Percentiles rank a stretch among this genome's conserved stretches.
Conservation (phyloP, 805 yeast species). For the Candida schatavii region DNA sequence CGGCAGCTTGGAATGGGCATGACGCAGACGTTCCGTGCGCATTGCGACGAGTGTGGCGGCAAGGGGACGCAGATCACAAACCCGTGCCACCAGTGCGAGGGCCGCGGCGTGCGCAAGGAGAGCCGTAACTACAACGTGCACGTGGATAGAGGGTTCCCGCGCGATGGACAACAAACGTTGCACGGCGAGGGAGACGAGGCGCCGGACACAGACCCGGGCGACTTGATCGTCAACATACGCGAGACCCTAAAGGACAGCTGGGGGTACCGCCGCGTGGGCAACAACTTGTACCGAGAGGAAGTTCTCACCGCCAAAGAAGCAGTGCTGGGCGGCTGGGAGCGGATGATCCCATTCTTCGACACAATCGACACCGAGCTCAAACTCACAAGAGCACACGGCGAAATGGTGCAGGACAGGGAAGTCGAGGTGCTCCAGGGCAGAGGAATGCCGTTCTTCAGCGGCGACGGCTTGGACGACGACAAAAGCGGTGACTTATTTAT, state of each 20-base stretch:
- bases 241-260: conserved; percentile 59
- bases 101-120: conserved; percentile 59
- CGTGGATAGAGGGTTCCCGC: conserved; percentile 67
- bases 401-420: conserved; percentile 60
- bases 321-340: conserved; percentile 72
- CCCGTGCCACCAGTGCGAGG: conserved; percentile 69
- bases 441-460: conserved; percentile 77
- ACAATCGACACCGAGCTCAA: conserved; percentile 44
- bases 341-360: conserved; percentile 68
- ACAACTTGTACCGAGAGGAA: conserved; percentile 77
- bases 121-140: conserved; percentile 57
- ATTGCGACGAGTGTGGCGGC: conserved; percentile 81
- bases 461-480: conserved; percentile 29
- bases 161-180: conserved; percentile 56
- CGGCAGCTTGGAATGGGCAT: conserved; percentile 87
- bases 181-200: conserved; percentile 79
- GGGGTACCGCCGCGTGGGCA: conserved; percentile 84
- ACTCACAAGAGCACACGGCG: conserved; percentile 41
- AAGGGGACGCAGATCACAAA: conserved; percentile 64
- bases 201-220: conserved; percentile 84
- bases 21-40: conserved; percentile 78
- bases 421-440: conserved; percentile 66
- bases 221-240: conserved; percentile 56
- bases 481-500: conserved; percentile 48
- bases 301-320: conserved; percentile 72